Conservation (phyloP, 2,329 filamentous ascomycete species). For the Chalaropsis thielavioides region DNA sequence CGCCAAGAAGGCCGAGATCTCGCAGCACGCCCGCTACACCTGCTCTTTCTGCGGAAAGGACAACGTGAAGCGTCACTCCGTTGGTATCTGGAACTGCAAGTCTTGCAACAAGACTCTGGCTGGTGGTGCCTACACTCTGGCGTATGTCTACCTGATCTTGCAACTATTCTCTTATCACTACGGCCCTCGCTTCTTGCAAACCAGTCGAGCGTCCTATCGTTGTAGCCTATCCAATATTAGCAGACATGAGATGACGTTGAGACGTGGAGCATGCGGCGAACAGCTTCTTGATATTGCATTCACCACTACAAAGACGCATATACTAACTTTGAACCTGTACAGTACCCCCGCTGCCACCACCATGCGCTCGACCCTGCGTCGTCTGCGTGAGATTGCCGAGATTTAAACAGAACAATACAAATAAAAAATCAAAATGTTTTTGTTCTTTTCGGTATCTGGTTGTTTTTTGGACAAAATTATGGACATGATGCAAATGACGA, state of each 20-base stretch:
- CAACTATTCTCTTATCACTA: background rate
- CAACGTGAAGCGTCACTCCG: slow-evolving; percentile 76
- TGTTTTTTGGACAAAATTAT: slow-evolving; percentile 16
- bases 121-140: slow-evolving; percentile 78
- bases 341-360: slow-evolving; percentile 87
- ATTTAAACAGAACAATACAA: slow-evolving; percentile 45
- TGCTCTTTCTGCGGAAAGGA: slow-evolving; percentile 99
- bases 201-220: background rate
- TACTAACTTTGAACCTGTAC: slow-evolving; percentile 23
- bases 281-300: background rate
- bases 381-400: slow-evolving; percentile 94
- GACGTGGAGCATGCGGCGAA: background rate
- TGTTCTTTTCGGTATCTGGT: slow-evolving; percentile 12
- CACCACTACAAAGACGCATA: background rate
- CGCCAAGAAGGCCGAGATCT: slow-evolving; percentile 98
- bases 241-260: no score
- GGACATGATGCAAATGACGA: slow-evolving; percentile 17
- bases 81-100: slow-evolving; percentile 96
- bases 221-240: background rate
- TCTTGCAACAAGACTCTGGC: slow-evolving; percentile 79
- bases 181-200: background rate
- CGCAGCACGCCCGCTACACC: slow-evolving; percentile 91
- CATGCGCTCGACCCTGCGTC: slow-evolving; percentile 90
- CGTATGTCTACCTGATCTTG: slow-evolving; percentile 50
- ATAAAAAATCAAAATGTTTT: slow-evolving; percentile 19